These are phyloP conservation scores for Croton laevigatus DNA, from an alignment of 441 rosid species.

Conservation along the genomic window DNA sequence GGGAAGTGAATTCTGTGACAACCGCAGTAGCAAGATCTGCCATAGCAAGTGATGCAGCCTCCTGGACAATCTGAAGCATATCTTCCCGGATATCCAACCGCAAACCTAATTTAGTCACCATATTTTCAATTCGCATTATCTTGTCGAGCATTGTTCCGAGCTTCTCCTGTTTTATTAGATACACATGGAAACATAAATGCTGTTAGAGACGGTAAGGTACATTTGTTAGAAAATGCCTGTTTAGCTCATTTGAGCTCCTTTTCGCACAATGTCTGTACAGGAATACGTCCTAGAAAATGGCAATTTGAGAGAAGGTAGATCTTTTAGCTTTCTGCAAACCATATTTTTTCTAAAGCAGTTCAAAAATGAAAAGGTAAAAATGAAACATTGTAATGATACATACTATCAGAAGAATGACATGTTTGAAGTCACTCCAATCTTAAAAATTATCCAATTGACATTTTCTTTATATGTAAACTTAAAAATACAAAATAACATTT, in stretches of 20 bases:
- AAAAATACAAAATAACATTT: not conserved
- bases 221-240: no score
- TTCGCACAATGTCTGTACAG: no score
- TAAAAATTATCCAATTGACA: not conserved
- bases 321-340: no score
- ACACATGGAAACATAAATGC: constrained; percentile 13
- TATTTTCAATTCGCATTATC: constrained; percentile 60
- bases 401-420: not conserved
- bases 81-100: constrained; percentile 51
- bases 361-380: no score
- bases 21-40: constrained; percentile 95
- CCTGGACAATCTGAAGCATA: constrained; percentile 52
- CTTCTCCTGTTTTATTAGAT: constrained; percentile 61
- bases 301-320: no score
- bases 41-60: constrained; percentile 94
- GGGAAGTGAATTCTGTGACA: constrained; percentile 89
- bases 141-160: constrained; percentile 96
- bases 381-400: not conserved
- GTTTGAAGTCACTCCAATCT: not conserved
- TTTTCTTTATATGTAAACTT: not conserved
- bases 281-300: no score
- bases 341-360: no score
- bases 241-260: no score
- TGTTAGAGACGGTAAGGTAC: constrained; percentile 7
- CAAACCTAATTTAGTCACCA: constrained; percentile 49